Percentiles rank a stretch among this genome's conserved stretches.
Conservation (phyloP, 768 basidiomycete species). For the Boletus rufocinnamomeus region DNA sequence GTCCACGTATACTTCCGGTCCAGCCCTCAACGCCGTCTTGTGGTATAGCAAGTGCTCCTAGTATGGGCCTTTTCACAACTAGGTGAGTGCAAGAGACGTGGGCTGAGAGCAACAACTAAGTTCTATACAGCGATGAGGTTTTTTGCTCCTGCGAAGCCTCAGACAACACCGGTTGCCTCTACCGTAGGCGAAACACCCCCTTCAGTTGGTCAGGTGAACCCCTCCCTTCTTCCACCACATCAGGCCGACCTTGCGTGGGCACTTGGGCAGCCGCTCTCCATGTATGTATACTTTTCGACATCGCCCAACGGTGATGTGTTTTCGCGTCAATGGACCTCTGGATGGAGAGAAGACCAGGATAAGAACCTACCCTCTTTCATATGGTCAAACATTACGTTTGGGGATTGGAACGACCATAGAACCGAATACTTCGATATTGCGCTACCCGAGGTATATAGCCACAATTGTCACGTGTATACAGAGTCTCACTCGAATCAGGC, state of each 20-base stretch:
- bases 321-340: constrained; percentile 51
- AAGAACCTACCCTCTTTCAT: constrained; percentile 63
- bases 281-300: constrained; percentile 76
- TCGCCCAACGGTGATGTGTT: constrained; percentile 64
- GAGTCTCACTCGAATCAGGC: constrained; percentile 43
- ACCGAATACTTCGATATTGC: constrained; percentile 58
- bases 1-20: constrained; percentile 2
- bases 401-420: constrained; percentile 69
- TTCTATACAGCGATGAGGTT: constrained; percentile 46
- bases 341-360: constrained; percentile 48
- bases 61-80: constrained; percentile 68
- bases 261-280: constrained; percentile 58
- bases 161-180: constrained; percentile 31
- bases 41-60: constrained; percentile 63
- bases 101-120: background rate
- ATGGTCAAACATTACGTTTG: constrained; percentile 79
- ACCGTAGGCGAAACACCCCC: constrained; percentile 23
- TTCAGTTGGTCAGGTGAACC: constrained; percentile 40
- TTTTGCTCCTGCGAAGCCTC: constrained; percentile 38
- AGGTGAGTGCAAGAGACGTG: constrained; percentile 41
- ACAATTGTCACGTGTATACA: background rate
- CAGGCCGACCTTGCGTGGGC: constrained; percentile 61
- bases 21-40: constrained; percentile 8
- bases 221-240: constrained; percentile 53
- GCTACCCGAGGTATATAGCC: constrained; percentile 61